phyloP scores from a whole-genome alignment of 345 rosid genomes.

The Sisymbrium altissimum region DNA sequence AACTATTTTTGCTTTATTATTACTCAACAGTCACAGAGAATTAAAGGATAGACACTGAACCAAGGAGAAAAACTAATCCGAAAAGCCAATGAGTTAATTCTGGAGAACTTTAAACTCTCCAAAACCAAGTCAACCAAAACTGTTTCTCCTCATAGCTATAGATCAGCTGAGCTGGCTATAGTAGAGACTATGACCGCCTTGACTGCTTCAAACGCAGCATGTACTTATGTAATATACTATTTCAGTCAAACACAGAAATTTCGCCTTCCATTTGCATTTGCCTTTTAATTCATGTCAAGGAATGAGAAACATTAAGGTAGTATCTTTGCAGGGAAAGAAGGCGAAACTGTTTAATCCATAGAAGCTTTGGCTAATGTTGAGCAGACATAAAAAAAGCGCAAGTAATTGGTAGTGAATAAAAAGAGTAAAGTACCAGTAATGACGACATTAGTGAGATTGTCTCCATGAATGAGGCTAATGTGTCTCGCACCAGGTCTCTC shows the following conservation, averaged over 20 bases:
- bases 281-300: neutral
- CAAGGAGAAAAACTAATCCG: neutral
- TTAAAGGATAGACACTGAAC: neutral
- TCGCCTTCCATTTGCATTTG: too few species aligned
- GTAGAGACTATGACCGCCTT: too few species aligned
- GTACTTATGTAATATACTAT: too few species aligned
- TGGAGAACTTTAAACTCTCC: too few species aligned
- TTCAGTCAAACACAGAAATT: too few species aligned
- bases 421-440: conserved; percentile 62
- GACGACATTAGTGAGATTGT: conserved; percentile 79
- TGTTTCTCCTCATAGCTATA: too few species aligned
- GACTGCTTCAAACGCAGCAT: too few species aligned
- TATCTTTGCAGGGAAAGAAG: neutral
- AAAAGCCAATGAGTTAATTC: too few species aligned
- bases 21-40: neutral
- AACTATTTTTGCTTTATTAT: too few species aligned
- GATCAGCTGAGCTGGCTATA: too few species aligned
- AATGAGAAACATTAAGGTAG: neutral
- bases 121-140: too few species aligned
- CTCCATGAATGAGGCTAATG: conserved; percentile 96
- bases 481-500: conserved; percentile 96
- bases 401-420: neutral
- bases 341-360: neutral
- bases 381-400: neutral
- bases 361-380: neutral